Evolutionary conservation across 306 rosid species (phyloP), one percentile per base, ranked within the genome.

Genomic region (Quercus variabilis): DNA sequence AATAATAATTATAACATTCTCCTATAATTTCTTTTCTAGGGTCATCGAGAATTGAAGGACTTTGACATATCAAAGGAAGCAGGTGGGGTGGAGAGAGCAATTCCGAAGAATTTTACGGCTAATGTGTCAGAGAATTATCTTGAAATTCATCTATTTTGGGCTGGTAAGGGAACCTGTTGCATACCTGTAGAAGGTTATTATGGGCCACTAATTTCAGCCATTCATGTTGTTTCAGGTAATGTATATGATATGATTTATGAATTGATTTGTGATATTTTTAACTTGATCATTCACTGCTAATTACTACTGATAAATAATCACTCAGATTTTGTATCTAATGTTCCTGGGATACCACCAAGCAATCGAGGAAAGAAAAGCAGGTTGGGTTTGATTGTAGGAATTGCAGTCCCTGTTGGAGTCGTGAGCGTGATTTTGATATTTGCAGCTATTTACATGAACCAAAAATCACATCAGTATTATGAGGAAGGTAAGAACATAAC

Each of bases 161-260:
- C 94, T 25, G 97, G 98, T 60, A 93, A 93, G 76, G 97, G 97
- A 25, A 91, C 94, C 49, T 91, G 97, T 41, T 91, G 97, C 76
- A 77, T 89, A 62, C 96, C 94, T 62, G 14, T 0, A 7, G 86
- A 74, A 67, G 94, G 90, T 73, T 82, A 87, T 55, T 91, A 86
- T 78, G 96, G 97, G 1, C 97, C 98, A 76, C 68, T 87, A 76
- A 75, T 93, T 84, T 90, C 90, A 73, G 97, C 94, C 73, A 86
- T 93, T 75, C 89, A 87, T 25, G 92, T 93, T 31, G 82, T 67
- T 43, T 91, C 97, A 83, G 90, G 97, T 93, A 84, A 85, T 41
- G 59, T 77, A 23, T 49, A 12, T 49, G 54, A 3, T 49, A 9
- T 49, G 15, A 49, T 49, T 12, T 49, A 12, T 49, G 54, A 49